These are phyloP conservation scores for Schizophyllum commune DNA, from an alignment of 1,284 basidiomycete species.

Conservation along the genomic window DNA sequence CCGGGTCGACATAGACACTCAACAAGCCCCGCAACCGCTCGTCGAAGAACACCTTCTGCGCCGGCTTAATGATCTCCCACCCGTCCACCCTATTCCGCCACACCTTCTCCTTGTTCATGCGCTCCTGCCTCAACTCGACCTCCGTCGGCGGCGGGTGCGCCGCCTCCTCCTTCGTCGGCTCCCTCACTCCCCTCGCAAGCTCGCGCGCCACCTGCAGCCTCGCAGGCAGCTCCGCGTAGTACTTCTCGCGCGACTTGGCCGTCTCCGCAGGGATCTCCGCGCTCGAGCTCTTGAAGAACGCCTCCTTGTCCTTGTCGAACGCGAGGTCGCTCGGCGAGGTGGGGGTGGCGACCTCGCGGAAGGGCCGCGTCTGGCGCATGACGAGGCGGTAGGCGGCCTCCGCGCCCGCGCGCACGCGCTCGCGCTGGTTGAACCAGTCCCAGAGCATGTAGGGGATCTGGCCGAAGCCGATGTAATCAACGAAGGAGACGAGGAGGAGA, in stretches of 20 bases:
- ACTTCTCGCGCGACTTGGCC: slow-evolving; percentile 63
- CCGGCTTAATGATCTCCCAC: slow-evolving; percentile 69
- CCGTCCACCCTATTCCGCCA: slow-evolving; percentile 77
- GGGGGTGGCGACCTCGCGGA: slow-evolving; percentile 18
- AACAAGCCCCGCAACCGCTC: slow-evolving; percentile 61
- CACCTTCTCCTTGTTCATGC: slow-evolving; percentile 78
- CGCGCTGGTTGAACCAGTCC: slow-evolving; percentile 90
- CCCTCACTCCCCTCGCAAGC: slow-evolving; percentile 70
- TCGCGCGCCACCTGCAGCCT: slow-evolving; percentile 73
- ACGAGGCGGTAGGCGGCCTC: slow-evolving; percentile 79
- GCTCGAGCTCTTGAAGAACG: slow-evolving; percentile 60
- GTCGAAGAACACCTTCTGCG: slow-evolving; percentile 67
- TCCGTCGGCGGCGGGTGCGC: slow-evolving; percentile 82
- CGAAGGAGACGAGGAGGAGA: slow-evolving; percentile 82
- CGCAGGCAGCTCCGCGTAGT: slow-evolving; percentile 68
- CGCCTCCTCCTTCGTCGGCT: slow-evolving; percentile 79
- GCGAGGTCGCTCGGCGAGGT: slow-evolving; percentile 52
- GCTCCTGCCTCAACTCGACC: slow-evolving; percentile 76
- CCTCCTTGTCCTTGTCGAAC: slow-evolving; percentile 65
- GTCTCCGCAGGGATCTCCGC: slow-evolving; percentile 53
- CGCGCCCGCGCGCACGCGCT: slow-evolving; percentile 70
- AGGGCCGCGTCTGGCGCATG: slow-evolving; percentile 52
- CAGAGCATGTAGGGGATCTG: slow-evolving; percentile 88
- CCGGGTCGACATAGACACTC: slow-evolving; percentile 50
- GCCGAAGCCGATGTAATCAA: slow-evolving; percentile 78